Conservation (phyloP, 345 rosid genomes). For the Citrus mangshanensis region DNA sequence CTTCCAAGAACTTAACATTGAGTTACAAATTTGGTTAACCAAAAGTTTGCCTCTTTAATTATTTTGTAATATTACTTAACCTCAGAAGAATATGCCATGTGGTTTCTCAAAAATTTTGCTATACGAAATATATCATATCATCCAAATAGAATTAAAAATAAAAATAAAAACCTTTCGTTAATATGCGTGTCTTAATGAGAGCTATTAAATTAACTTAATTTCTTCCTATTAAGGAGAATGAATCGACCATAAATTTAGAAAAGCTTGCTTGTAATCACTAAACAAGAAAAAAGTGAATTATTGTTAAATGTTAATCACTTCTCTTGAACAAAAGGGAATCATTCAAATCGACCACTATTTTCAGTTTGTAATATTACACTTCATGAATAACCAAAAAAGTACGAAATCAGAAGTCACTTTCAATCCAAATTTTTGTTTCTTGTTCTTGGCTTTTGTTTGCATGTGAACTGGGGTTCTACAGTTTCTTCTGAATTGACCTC, state of each 20-base stretch:
- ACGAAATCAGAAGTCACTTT: neutral
- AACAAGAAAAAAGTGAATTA: neutral
- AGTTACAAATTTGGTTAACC: neutral
- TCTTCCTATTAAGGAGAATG: neutral
- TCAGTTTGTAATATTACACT: neutral
- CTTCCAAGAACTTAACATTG: neutral
- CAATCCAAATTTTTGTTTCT: neutral
- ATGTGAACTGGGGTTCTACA: neutral
- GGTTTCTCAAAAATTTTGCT: neutral
- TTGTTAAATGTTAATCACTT: neutral
- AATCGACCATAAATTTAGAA: neutral
- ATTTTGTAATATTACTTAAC: neutral
- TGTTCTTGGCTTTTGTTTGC: neutral
- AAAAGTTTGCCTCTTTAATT: neutral
- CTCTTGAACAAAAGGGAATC: neutral
- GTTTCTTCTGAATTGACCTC: neutral
- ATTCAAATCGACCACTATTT: neutral
- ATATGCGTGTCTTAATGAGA: too few relatives aligned
- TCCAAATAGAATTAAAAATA: too few relatives aligned
- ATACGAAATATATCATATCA: too few relatives aligned
- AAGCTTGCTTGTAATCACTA: neutral
- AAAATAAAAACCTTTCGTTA: too few relatives aligned
- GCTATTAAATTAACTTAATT: too few relatives aligned
- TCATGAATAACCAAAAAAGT: neutral
- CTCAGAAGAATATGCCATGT: neutral